Evolutionary conservation across 768 basidiomycete genomes (phyloP), one percentile per base, ranked within the genome.

Genomic region (Tremella yokohamensis): DNA sequence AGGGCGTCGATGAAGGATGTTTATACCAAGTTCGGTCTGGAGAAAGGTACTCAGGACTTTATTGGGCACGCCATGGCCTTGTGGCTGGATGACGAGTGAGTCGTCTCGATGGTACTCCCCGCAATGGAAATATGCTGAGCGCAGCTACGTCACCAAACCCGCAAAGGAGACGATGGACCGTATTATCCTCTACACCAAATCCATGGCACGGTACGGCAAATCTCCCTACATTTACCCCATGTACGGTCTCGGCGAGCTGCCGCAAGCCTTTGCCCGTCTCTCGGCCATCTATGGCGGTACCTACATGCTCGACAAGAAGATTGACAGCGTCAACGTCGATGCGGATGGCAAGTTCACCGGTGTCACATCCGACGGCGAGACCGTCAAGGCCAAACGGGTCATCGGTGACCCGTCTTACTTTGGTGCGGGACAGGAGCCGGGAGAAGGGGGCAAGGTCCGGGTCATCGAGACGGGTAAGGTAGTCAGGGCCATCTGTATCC

Each of bases 191-290:
- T 99, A 99, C 81, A 97, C 93, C 25, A 87, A 89, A 11, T 98
- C 96, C 18, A 97, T 99, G 92, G 91, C 94, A 16, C 88, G 94
- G 51, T 99, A 94, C 78, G 96, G 94, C 68, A 98, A 99, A 79
- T 98, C 96, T 12, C 96, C 96, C 0, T 99, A 99, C 82, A 96
- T 99, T 74, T 99, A 99, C 81, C 96, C 96, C 15, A 83, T 97
- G 39, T 99, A 98, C 78, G 96, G 96, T 62, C 88, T 99, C 58
- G 96, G 96, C 65, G 96, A 99, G 76, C 88, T 99, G 50, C 96
- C 96, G 9, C 96, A 99, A 75, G 90, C 96, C 1, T 99, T 99
- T 74, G 96, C 96, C 8, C 90, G 96, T 69, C 84, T 99, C 54
- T 91, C 89, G 62, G 96, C 96, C 64, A 97, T 99, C 76, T 97